A percentile compares a stretch with the other conserved stretches of the same genome.
phyloP scores from a whole-genome alignment of 371 early-diverging fungal species.

The Conidiobolus incongruus region DNA sequence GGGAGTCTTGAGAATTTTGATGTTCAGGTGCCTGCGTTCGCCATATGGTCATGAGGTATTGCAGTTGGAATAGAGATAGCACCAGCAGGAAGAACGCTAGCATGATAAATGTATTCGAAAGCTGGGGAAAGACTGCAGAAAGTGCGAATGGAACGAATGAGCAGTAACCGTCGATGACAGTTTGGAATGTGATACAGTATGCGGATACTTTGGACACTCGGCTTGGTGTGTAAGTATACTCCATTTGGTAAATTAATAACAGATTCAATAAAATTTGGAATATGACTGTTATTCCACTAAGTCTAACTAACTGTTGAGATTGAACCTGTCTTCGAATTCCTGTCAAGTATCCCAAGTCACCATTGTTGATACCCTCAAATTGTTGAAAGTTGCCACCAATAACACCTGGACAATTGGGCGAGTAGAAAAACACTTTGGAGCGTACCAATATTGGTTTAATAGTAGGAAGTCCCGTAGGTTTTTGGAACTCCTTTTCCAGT shows the following conservation, averaged over 20 bases:
- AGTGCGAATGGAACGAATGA: neutral
- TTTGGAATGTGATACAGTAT: neutral
- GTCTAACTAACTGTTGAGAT: too few relatives aligned
- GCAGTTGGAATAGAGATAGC: neutral
- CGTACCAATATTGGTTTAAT: neutral
- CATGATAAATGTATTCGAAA: too few relatives aligned
- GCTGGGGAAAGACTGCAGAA: neutral
- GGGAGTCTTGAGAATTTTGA: neutral
- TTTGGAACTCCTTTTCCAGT: neutral
- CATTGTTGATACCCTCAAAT: too few relatives aligned
- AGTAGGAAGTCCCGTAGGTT: neutral
- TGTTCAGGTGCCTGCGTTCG: neutral
- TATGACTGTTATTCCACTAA: too few relatives aligned
- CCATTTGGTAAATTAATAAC: neutral
- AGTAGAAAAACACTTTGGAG: neutral
- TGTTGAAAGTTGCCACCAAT: too few relatives aligned
- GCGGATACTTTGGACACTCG: neutral
- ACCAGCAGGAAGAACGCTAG: neutral
- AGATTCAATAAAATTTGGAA: too few relatives aligned
- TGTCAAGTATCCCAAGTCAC: too few relatives aligned
- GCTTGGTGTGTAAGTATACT: slow-evolving; percentile 1
- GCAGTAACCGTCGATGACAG: slow-evolving; percentile 1
- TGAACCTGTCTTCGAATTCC: too few relatives aligned
- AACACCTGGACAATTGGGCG: slow-evolving; percentile 2
- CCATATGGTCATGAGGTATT: neutral